Evolutionary conservation across 352 stramenopile genomes (phyloP), one percentile per base, ranked within the genome.

Genomic region (Globisporangium iwayamae): DNA sequence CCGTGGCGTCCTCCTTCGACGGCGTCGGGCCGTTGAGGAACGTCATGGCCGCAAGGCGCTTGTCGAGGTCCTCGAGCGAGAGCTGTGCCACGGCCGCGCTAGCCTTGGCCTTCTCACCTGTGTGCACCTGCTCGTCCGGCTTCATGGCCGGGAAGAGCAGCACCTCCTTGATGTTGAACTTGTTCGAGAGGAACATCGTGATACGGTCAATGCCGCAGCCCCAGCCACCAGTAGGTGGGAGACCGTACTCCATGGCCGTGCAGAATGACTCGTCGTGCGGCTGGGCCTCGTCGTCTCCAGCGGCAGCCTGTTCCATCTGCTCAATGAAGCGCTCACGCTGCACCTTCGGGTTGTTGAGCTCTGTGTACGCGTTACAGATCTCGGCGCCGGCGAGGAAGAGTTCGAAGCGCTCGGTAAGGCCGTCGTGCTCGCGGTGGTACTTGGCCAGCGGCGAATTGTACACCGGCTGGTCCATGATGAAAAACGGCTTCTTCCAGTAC

Each of bases 91-190:
- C 32, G 5, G 32, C 43, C 34, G 53, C 61, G 5, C 25, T 9
- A 20, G 30, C 54, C 32, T 56, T 56, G 22, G 46, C 53, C 20
- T 45, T 65, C 39, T 56, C 48, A 11, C 41, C 39, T 51, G 63
- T 66, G 55, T 66, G 62, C 55, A 71, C 66, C 70, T 93, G 81
- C 69, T 93, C 84, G 36, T 97, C 85, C 16, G 98, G 98, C 80
- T 99, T 99, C 98, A 99, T 99, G 52, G 97, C 97, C 46, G 98
- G 98, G 82, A 99, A 99, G 13, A 99, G 81, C 65, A 99, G 77
- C 46, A 99, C 98, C 78, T 99, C 98, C 87, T 99, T 99, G 78
- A 94, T 91, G 72, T 93, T 91, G 61, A 91, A 90, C 60, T 81
- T 89, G 76, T 99, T 98, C 54, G 93, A 98, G 63, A 98, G 76